These are phyloP conservation scores for Gossypium davidsonii DNA, from an alignment of 441 rosid genomes.

Conservation along the genomic window DNA sequence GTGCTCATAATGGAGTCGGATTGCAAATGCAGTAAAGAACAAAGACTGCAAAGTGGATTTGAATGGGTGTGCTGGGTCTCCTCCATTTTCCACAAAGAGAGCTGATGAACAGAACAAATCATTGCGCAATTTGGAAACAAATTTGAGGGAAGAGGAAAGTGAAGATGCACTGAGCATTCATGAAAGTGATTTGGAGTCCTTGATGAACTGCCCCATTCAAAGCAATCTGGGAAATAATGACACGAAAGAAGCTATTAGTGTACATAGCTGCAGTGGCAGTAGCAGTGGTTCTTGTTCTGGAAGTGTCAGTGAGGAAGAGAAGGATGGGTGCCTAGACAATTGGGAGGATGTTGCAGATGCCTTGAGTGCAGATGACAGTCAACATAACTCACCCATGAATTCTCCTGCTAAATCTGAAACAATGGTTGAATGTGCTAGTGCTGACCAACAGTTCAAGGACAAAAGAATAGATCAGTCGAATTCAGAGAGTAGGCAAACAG, in stretches of 20 bases:
- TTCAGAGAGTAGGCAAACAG: conserved; percentile 1
- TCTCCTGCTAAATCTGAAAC: conserved; percentile 10
- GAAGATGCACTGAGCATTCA: conserved; percentile 17
- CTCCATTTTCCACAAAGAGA: conserved; percentile 9
- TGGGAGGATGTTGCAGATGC: conserved; percentile 64
- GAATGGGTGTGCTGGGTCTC: conserved; percentile 16
- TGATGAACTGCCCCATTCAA: conserved; percentile 17
- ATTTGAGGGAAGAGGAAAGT: conserved; percentile 22
- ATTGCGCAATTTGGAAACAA: conserved; percentile 20
- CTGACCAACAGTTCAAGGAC: background rate
- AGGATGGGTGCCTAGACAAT: conserved; percentile 42
- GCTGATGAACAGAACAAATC: conserved; percentile 12
- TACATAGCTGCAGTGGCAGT: conserved; percentile 19
- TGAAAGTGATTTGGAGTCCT: conserved; percentile 30
- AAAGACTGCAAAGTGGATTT: conserved; percentile 30
- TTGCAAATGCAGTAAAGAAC: conserved; percentile 32
- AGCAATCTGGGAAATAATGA: conserved; percentile 20
- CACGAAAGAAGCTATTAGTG: conserved; percentile 20
- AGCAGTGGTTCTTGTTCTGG: conserved; percentile 37
- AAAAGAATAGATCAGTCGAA: conserved; percentile 1
- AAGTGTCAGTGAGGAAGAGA: conserved; percentile 36
- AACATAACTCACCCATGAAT: conserved; percentile 1
- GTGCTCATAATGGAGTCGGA: conserved; percentile 8
- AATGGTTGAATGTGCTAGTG: conserved; percentile 1
- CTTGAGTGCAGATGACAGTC: conserved; percentile 28